Conservation (phyloP, 1,139 yeast species). For the Ogataea hybrid region DNA sequence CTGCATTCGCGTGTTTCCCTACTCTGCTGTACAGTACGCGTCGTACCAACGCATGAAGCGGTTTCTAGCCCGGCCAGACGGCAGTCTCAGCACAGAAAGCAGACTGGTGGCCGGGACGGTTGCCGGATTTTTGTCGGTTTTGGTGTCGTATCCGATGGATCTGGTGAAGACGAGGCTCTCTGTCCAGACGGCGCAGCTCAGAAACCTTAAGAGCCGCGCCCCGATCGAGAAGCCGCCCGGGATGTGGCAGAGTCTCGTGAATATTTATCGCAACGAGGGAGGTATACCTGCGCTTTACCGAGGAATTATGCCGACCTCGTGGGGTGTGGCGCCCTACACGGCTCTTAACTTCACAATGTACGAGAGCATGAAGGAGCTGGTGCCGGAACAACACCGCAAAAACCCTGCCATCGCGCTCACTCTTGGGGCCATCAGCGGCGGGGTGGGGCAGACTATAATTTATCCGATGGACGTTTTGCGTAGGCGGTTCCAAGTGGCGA, state of each 20-base stretch:
- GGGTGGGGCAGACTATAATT: conserved; percentile 74
- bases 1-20: conserved; percentile 88
- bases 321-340: conserved; percentile 96
- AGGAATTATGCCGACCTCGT: conserved; percentile 83
- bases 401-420: conserved; percentile 58
- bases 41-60: conserved; percentile 74
- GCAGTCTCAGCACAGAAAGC: conserved; percentile 45
- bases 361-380: conserved; percentile 67
- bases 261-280: conserved; percentile 75
- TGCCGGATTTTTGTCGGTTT: conserved; percentile 80
- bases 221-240: conserved; percentile 53
- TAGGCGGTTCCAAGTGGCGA: conserved; percentile 86
- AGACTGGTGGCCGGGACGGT: conserved; percentile 74
- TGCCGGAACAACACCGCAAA: conserved; percentile 32
- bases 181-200: conserved; percentile 74
- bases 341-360: conserved; percentile 90
- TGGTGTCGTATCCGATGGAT: conserved; percentile 89
- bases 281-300: conserved; percentile 76
- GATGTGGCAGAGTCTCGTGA: conserved; percentile 53
- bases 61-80: conserved; percentile 36
- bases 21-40: conserved; percentile 91
- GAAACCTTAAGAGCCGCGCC: conserved; percentile 39
- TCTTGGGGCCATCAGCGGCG: conserved; percentile 89
- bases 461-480: conserved; percentile 90
- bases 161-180: conserved; percentile 86